Evolutionary conservation across 805 yeast genomes (phyloP), one percentile per base, ranked within the genome.

Genomic region (Starmerella sp.): DNA sequence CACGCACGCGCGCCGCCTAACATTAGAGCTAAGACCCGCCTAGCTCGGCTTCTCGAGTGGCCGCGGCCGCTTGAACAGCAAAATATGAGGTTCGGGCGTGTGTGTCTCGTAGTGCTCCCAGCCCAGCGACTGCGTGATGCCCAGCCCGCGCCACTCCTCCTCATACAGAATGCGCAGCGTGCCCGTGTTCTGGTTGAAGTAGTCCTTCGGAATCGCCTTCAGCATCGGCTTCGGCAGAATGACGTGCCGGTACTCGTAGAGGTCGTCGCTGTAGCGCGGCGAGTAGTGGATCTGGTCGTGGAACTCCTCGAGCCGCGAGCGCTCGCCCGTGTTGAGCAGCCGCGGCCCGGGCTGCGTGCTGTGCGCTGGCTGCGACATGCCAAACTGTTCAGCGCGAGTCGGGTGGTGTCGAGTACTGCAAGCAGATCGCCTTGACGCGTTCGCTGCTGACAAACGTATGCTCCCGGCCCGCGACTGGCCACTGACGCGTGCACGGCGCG

Each of bases 101-200:
- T 93, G 98, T 43, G 96, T 90, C 66, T 93, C 98, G 67, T 91
- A 93, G 70, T 93, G 98, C 53, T 78, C 93, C 98, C 98, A 93
- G 1, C 98, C 98, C 57, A 93, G 74, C 38, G 95, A 86, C 70
- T 93, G 99, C 6, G 97, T 93, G 65, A 93, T 89, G 2, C 99
- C 99, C 50, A 93, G 73, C 1, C 97, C 97, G 69, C 99, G 78
- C 99, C 99, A 93, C 71, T 93, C 99, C 62, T 93, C 97, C 69
- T 93, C 99, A 49, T 85, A 71, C 41, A 93, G 73, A 45, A 93
- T 87, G 61, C 96, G 81, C 63, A 93, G 75, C 0, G 98, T 93
- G 5, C 97, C 97, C 2, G 95, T 87, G 56, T 90, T 95, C 1
- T 89, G 82, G 65, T 85, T 84, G 75, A 93, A 93, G 67, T 90